Evolutionary conservation across 2,329 filamentous ascomycete species (phyloP), one percentile per base, ranked within the genome.

Genomic region (Ophiognomonia clavigignenti-juglandacearum): DNA sequence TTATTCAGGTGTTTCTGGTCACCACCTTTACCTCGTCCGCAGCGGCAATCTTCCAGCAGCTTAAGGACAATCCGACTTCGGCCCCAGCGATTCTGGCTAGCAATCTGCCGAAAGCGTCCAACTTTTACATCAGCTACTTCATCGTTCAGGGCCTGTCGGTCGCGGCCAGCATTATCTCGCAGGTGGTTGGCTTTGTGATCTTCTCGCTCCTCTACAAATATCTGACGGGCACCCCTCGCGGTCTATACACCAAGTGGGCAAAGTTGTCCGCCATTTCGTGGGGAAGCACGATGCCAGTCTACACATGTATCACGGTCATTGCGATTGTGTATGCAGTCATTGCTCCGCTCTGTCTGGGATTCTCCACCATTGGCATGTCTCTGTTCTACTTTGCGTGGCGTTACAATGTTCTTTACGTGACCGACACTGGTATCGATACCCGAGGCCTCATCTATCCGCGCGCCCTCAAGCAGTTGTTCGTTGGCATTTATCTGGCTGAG

Each of bases 81-180:
- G 78, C 82, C 6, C 80, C 88, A 0, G 67, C 63, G 0, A 67
- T 95, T 32, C 74, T 96, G 4, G 85, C 90, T 1, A 60, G 73
- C 14, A 85, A 87, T 49, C 73, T 98, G 6, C 93, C 93, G 16
- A 83, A 80, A 47, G 83, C 89, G 0, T 91, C 90, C 51, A 97
- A 95, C 68, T 95, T 97, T 62, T 98, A 96, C 66, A 84, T 97
- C 18, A 88, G 86, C 0, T 98, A 97, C 69, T 95, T 98, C 55
- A 81, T 97, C 26, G 80, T 98, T 3, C 93, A 97, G 65, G 95
- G 92, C 27, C 66, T 97, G 48, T 85, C 84, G 1, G 82, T 92
- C 52, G 86, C 89, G 4, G 78, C 88, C 0, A 79, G 83, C 39
- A 78, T 86, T 1, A 66, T 97, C 5, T 73, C 95, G 3, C 88